Base-by-base conservation (phyloP, 129 eudicot genomes). In the Scalesia atractyloides region DNA sequence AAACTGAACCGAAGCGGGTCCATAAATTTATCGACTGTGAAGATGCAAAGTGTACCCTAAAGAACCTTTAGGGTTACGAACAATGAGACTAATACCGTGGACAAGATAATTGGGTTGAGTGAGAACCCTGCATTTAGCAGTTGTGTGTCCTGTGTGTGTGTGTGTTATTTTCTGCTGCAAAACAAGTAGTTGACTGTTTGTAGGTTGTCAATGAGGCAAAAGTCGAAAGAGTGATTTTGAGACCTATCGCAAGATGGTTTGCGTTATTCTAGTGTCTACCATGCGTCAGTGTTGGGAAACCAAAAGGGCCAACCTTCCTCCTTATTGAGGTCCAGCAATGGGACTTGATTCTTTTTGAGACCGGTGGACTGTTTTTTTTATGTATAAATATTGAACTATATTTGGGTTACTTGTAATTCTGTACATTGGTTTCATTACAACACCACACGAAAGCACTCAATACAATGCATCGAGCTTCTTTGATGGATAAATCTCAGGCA, bases 201-300 rank as follows among this genome's bases (percentile, higher is more conserved):
- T 70, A 91, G 97, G 69, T 91, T 91, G 77, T 67, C 90, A 1
- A 34, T 91, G 81, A 91, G 83, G 85, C 91, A 85, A 26, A 84
- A 80, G 62, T 33, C 77, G 2, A 82, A 79, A 53, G 86, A 79
- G 86, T 49, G 88, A 91, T 24, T 70, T 57, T 39, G 78, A 83
- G 50, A 71, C 80, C 34, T 4, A 74, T 16, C 93, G 96, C 17
- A 80, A 84, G 17, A 82, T 87, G 26, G 77, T 0, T 51, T 94
- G 78, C 81, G 83, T 0, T 93, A 87, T 67, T 93, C 98, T 16
- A 88, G 69, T 52, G 92, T 9, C 63, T 93, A 5, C 98, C 97
- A 0, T 93, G 98, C 78, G 75, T 93, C 33, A 90, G 90, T 83
- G 98, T 90, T 22, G 98, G 97, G 68, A 93, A 84, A 70, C 97